Conservation (phyloP, 495 filamentous ascomycete genomes). For the Lasiosphaeriaceae sp. region DNA sequence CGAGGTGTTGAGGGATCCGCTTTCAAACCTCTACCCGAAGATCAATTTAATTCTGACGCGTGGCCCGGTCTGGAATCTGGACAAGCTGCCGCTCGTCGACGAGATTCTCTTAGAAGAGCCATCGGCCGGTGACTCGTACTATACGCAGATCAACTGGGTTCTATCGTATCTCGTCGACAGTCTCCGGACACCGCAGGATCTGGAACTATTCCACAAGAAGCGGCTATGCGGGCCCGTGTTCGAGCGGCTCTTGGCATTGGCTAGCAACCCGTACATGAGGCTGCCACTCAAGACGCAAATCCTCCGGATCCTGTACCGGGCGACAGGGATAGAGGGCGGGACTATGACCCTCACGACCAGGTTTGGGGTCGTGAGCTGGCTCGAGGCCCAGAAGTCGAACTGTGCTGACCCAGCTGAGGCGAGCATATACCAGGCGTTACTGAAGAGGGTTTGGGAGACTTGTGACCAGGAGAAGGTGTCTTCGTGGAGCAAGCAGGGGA, state of each 20-base stretch:
- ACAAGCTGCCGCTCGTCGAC: conserved; percentile 73
- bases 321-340: conserved; percentile 68
- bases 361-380: conserved; percentile 77
- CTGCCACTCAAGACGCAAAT: conserved; percentile 61
- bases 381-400: conserved; percentile 52
- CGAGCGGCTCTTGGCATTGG: conserved; percentile 70
- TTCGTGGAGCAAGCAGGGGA: conserved; percentile 60
- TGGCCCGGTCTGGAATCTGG: conserved; percentile 66
- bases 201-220: conserved; percentile 77
- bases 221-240: conserved; percentile 54
- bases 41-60: conserved; percentile 79
- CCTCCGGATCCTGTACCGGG: conserved; percentile 67
- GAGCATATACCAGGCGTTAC: conserved; percentile 52
- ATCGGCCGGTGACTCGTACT: conserved; percentile 66
- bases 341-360: conserved; percentile 84
- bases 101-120: conserved; percentile 68
- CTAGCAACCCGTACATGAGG: conserved; percentile 60
- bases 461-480: conserved; percentile 64
- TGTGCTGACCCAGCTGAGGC: conserved; percentile 20
- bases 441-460: conserved; percentile 60
- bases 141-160: conserved; percentile 76
- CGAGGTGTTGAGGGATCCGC: conserved; percentile 65
- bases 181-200: conserved; percentile 52
- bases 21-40: conserved; percentile 81
- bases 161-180: conserved; percentile 70